Conservation (phyloP, 2,329 filamentous ascomycete species). For the Sclerotinia nivalis region DNA sequence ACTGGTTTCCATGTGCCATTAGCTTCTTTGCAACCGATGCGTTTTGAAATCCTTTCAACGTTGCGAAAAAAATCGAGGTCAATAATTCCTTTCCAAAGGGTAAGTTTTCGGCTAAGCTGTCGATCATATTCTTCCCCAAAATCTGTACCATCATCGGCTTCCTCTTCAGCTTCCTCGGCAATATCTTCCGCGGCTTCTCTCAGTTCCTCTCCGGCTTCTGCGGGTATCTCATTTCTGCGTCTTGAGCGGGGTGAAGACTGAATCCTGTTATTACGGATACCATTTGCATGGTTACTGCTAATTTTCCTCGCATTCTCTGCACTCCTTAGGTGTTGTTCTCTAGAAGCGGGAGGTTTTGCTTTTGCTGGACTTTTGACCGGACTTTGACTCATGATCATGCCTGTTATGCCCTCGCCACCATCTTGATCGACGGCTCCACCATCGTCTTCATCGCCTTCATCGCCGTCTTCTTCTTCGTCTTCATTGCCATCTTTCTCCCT, state of each 20-base stretch:
- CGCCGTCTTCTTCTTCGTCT: neutral
- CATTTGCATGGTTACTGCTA: constrained; percentile 7
- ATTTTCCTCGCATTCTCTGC: neutral
- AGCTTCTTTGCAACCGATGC: neutral
- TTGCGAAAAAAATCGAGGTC: neutral
- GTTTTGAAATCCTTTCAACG: neutral
- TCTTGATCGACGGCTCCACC: neutral
- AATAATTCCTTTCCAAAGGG: neutral
- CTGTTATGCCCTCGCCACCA: neutral
- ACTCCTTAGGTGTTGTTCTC: neutral
- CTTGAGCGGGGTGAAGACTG: neutral
- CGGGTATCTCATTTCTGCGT: neutral
- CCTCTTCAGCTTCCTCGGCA: neutral
- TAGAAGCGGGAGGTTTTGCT: neutral
- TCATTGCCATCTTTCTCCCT: neutral
- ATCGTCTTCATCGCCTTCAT: neutral
- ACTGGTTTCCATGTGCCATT: neutral
- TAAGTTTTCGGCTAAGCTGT: neutral
- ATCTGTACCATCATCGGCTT: neutral
- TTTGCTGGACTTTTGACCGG: neutral
- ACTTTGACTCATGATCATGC: neutral
- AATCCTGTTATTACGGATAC: neutral
- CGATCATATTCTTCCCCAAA: neutral
- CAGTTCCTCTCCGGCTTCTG: neutral
- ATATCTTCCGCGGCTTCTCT: neutral